Base-by-base conservation (phyloP, 352 stramenopile species). In the Peronospora belbahrii region DNA sequence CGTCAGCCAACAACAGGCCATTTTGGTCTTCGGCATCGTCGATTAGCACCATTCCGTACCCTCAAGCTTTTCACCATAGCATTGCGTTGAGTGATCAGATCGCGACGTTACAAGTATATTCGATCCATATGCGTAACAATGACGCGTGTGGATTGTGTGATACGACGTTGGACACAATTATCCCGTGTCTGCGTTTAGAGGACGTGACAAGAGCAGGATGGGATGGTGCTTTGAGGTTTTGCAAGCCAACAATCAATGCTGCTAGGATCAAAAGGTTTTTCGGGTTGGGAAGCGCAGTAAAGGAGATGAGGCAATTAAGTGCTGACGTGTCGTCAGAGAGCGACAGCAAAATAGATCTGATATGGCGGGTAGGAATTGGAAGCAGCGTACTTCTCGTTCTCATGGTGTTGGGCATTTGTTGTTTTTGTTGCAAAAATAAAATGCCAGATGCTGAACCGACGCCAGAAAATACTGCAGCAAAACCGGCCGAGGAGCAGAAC, bases 21-120 rank as follows among this genome's bases (percentile, higher is more conserved):
- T 67, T 75, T 35, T 75, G 69, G 69, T 67, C 69, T 9, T 63
- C 62, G 4, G 64, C 61, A n/a, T 27, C 30, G n/a, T 57, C 51
- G 4, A 45, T 35, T 22, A 62, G 54, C 13, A 45, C 53, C 1
- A 50, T 73, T 9, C 64, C 70, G 28, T 69, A 62, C 37, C 64
- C 70, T 10, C 66, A 82, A 40, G 46, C 48, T 6, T 78, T 59
- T 34, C 28, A 53, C 3, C 67, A 78, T 42, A 52, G 15, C 5
- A 32, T 75, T 31, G 43, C 24, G 24, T 5, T 73, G 14, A 57
- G 10, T 6, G 39, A 52, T 18, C 17, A 27, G 9, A 27, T 31
- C 6, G 22, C 42, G 3, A 23, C 40, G 10, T 19, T 68, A 23
- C 35, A 61, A 15, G 10, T 78, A 2, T 51, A 66, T 23, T 66